Base-by-base conservation (phyloP, 2,329 filamentous ascomycete genomes). In the Pseudocercospora cruenta region DNA sequence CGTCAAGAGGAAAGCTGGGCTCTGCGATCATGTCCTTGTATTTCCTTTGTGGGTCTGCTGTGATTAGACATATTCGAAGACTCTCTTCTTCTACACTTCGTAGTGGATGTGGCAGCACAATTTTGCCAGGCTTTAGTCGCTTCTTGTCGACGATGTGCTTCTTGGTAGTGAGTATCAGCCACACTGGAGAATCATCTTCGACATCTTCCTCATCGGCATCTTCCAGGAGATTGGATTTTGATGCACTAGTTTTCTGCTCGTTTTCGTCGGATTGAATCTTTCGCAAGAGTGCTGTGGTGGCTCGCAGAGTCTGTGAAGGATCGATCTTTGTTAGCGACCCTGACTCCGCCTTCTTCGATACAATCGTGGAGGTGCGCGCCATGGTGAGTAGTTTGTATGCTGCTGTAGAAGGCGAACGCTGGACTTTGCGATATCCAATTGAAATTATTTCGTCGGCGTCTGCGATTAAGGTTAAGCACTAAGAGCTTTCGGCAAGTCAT, bases 1-100 rank as follows among this genome's bases (percentile, higher is more conserved):
- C 75, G 16, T 82, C 79, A 1, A 79, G 73, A 26, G 86, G 82
- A 75, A 83, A 85, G 43, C 88, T 86, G 49, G 90, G 86, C 63
- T 90, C 87, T 60, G 88, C 89, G 69, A 97, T 86, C 54, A 96
- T 85, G 79, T 98, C 90, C 84, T 98, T 98, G 86, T 95, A 96
- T 62, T 88, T 86, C 70, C 93, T 88, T 84, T 97, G 93, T 1
- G 89, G 88, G 71, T 90, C 88, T 72, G 93, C 92, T 63, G 90
- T 92, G 79, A 97, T 96, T 67, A 97, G 84, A 81, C 94, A 97
- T 80, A 97, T 85, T 73, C 88, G 90, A 64, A 88, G 66, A n/a
- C 66, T 70, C 43, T 73, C 71, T 57, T 73, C 69, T 1, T 69
- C 68, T 12, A 70, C 82, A 63, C 86, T 86, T 89, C 57, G 93